Evolutionary conservation across 306 rosid genomes (phyloP), one percentile per base, ranked within the genome.

Genomic region (Rosa lucieae): DNA sequence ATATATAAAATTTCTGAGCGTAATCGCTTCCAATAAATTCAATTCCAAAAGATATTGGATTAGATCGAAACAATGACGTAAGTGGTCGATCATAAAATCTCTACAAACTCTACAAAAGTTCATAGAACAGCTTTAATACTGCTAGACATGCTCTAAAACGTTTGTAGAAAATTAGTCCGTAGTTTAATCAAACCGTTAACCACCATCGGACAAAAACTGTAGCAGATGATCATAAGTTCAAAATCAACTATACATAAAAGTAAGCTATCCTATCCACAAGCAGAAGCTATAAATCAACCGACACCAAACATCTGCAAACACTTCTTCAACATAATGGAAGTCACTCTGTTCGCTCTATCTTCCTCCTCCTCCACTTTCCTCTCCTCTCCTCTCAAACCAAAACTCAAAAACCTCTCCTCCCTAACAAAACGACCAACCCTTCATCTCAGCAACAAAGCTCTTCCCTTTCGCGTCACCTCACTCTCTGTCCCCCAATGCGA

Each of bases 401-500:
- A 42, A 8, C 85, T 83, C 66, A 85, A 7, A 17, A 10, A 42
- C 37, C 77, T 81, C 40, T 65, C 79, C 32, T 66, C 52, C 15
- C 35, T 56, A 55, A 2, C 76, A 47, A 84, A 78, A 35, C 29
- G 15, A 0, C 72, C 86, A 76, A 58, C 15, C 62, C 23, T 63
- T 58, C 65, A 63, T 63, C 10, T 32, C 44, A 26, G 13, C 44
- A 35, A 7, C 10, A 61, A 61, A 72, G 6, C 26, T 66, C 17
- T 63, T 43, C 74, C 87, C 59, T 39, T 63, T 77, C 80, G 86
- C 68, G 47, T 83, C 56, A 52, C 84, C 85, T 17, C 77, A 85
- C 78, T 80, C 13, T 81, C 91, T 55, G 71, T 82, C 46, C 81
- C 92, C 47, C 91, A 86, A 61, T 84, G 88, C 5, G 92, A 92